These are phyloP conservation scores for Monosporozyma unispora DNA, from an alignment of 805 yeast genomes.

Conservation along the genomic window DNA sequence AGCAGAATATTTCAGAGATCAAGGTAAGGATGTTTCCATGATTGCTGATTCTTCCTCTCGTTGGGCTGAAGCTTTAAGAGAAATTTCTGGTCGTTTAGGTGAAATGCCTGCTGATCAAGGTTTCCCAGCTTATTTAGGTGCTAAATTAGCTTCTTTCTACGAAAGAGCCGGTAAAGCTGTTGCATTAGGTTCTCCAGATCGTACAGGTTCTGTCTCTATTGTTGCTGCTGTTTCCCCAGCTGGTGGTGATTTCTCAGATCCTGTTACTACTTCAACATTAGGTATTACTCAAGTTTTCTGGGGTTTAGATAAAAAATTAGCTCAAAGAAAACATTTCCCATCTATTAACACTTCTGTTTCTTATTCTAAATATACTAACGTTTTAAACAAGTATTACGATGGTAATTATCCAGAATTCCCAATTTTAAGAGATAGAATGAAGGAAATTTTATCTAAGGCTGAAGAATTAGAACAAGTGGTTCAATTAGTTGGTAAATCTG, in stretches of 20 bases:
- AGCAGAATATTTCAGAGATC: conserved; percentile 99
- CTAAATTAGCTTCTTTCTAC: conserved; percentile 96
- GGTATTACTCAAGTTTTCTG: conserved; percentile 99
- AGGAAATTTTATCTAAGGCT: conserved; percentile 91
- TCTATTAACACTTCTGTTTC: conserved; percentile 94
- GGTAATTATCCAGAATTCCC: conserved; percentile 87
- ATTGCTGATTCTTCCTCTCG: conserved; percentile 99
- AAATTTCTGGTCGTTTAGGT: conserved; percentile 98
- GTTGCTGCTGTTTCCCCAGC: conserved; percentile 99
- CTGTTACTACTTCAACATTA: conserved; percentile 94
- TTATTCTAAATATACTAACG: conserved; percentile 90
- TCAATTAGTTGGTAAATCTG: conserved; percentile 97
- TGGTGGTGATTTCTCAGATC: conserved; percentile 99
- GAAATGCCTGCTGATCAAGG: conserved; percentile 99
- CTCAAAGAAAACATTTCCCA: conserved; percentile 99
- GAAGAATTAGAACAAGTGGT: conserved; percentile 99
- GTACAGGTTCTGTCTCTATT: conserved; percentile 97
- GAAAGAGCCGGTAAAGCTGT: conserved; percentile 98
- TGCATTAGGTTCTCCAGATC: conserved; percentile 92
- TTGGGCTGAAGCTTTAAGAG: conserved; percentile 99
- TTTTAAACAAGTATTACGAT: conserved; percentile 79
- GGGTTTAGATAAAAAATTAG: conserved; percentile 98
- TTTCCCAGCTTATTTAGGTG: conserved; percentile 99
- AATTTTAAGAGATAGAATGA: conserved; percentile 77
- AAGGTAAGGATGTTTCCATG: conserved; percentile 98